Evolutionary conservation across 148 eudicot genomes (phyloP).

Genomic region (Silene uniflora): DNA sequence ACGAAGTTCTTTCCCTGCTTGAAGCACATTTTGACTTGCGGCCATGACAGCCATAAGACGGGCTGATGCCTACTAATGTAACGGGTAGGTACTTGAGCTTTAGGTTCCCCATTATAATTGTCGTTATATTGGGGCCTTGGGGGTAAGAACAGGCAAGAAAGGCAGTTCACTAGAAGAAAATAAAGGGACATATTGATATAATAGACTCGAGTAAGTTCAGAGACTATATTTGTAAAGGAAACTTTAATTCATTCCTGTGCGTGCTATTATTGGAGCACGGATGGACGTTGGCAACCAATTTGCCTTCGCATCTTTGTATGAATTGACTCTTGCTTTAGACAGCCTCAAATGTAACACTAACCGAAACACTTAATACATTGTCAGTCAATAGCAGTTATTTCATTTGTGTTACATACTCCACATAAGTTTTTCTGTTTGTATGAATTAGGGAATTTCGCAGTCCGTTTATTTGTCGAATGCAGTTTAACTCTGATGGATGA

Average conservation of each 20-base stretch:
- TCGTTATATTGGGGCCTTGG: neutral
- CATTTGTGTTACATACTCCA: too few relatives aligned
- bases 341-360: too few relatives aligned
- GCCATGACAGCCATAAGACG: constrained; percentile 33
- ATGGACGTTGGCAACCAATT: neutral
- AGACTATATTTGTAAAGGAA: neutral
- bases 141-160: neutral
- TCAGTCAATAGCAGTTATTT: too few relatives aligned
- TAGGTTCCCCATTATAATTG: neutral
- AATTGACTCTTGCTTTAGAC: neutral
- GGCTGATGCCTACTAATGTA: constrained; percentile 1
- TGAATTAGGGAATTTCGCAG: too few relatives aligned
- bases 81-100: constrained; percentile 1
- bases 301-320: neutral
- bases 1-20: constrained; percentile 54
- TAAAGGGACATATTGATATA: neutral
- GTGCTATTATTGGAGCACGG: neutral
- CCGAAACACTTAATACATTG: too few relatives aligned
- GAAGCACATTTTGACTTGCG: constrained; percentile 56
- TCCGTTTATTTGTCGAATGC: too few relatives aligned
- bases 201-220: neutral
- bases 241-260: neutral
- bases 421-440: too few relatives aligned
- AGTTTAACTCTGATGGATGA: too few relatives aligned
- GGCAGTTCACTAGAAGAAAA: neutral